phyloP scores from a whole-genome alignment of 306 rosid genomes.

The Mimosa bimucronata region DNA sequence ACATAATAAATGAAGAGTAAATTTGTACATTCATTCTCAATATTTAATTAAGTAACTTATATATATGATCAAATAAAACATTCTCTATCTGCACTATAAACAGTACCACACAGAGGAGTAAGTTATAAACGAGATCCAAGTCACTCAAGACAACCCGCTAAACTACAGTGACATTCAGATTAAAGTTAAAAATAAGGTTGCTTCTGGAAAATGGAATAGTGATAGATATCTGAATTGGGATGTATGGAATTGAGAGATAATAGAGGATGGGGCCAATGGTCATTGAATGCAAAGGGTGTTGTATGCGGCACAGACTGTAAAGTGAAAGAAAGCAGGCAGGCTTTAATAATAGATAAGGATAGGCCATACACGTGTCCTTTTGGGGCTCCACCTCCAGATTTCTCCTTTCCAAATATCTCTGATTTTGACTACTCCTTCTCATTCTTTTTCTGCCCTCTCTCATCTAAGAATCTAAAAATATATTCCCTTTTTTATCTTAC shows the following conservation, averaged over 20 bases:
- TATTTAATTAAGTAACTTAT: no score
- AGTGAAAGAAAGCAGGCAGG: slow-evolving; percentile 34
- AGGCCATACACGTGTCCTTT: slow-evolving; percentile 39
- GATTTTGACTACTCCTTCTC: slow-evolving; percentile 56
- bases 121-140: no score
- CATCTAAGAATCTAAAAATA: background rate
- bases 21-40: no score
- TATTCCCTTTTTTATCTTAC: no score
- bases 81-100: no score
- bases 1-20: no score
- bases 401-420: slow-evolving; percentile 41
- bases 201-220: no score
- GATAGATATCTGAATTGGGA: background rate
- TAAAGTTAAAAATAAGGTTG: no score
- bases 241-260: background rate
- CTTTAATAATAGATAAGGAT: slow-evolving; percentile 20
- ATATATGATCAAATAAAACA: no score
- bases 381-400: slow-evolving; percentile 52
- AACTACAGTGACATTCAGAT: no score
- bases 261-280: background rate
- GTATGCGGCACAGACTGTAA: slow-evolving; percentile 44
- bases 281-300: slow-evolving; percentile 26
- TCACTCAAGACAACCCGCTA: no score
- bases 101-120: no score
- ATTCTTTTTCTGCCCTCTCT: slow-evolving; percentile 22